Base-by-base conservation (phyloP, 345 rosid species). In the Eutrema japonicum region DNA sequence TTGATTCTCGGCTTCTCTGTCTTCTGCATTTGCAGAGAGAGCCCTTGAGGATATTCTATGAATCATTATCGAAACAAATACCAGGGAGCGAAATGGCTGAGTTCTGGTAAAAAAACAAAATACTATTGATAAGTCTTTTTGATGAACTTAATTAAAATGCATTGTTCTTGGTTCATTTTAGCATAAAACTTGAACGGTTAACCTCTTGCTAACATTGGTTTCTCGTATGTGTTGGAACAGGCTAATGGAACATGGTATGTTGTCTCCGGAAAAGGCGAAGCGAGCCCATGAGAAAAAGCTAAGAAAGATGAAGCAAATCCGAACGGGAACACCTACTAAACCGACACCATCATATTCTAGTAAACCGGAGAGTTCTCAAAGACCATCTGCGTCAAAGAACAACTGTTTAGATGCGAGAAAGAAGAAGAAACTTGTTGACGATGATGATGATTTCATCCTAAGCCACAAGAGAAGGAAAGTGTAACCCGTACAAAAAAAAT, bases 161-260 rank as follows among this genome's bases (percentile, higher is more conserved):
- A 27, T 37, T 27, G 29, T 60, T 11, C 49, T 43, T 11, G 18
- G 52, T 1, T 68, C 50, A 12, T 27, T 61, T 11, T 61, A 61
- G 54, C 10, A 50, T 16, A 8, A 30, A 29, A 29, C 1, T 33
- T 52, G 55, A 53, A 43, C 47, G 35, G 9, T 26, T 37, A n/a
- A n/a, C n/a, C n/a, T 13, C 1, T 41, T 37, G 37, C 0, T 36
- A 53, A 53, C 27, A 53, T 54, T 14, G 3, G 36, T 62, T 22
- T 8, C 12, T 32, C 8, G 22, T 9, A 2, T 35, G 50, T 48
- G 37, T 29, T 77, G 46, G 5, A 38, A 43, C 57, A 95, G 99
- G 99, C 83, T 95, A 87, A 92, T 95, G 99, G 99, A 95, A 82
- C 97, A 95, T 70, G 98, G 97, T 26, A 79, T 95, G 80, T 78